Conservation (phyloP, 2,329 filamentous ascomycete species). For the Ophiostoma australiae region DNA sequence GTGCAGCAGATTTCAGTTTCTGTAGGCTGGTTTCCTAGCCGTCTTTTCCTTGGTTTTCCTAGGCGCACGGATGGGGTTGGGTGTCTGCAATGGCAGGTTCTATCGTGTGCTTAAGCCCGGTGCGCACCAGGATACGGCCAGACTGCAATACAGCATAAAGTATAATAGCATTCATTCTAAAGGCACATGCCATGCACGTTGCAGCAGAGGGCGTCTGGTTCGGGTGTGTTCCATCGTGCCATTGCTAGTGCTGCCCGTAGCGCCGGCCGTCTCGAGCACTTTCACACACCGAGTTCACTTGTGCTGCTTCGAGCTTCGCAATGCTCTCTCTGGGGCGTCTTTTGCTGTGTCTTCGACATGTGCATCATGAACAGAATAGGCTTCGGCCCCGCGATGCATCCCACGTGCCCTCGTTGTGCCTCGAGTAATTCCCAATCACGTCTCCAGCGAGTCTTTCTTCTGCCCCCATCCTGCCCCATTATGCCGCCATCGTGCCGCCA, state of each 20-base stretch:
- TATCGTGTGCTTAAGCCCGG: background rate
- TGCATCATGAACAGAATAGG: slow-evolving; percentile 3
- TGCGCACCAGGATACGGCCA: background rate
- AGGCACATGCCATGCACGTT: background rate
- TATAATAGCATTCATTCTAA: background rate
- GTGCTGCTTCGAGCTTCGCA: background rate
- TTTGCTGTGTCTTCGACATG: background rate
- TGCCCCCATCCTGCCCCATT: background rate
- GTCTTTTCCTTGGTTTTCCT: background rate
- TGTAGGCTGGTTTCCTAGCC: background rate
- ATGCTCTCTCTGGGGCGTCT: background rate
- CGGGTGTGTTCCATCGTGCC: background rate
- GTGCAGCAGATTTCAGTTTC: background rate
- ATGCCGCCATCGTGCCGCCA: background rate
- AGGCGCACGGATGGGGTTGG: background rate
- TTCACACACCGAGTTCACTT: background rate
- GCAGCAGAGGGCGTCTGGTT: background rate
- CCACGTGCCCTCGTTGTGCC: background rate
- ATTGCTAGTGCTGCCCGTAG: slow-evolving; percentile 7
- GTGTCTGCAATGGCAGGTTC: background rate
- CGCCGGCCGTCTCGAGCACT: background rate
- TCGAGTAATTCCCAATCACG: background rate
- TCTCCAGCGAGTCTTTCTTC: background rate
- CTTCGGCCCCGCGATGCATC: background rate
- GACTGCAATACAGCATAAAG: background rate